Evolutionary conservation across 352 stramenopile genomes (phyloP).

Genomic region (Pythium sukuiense): DNA sequence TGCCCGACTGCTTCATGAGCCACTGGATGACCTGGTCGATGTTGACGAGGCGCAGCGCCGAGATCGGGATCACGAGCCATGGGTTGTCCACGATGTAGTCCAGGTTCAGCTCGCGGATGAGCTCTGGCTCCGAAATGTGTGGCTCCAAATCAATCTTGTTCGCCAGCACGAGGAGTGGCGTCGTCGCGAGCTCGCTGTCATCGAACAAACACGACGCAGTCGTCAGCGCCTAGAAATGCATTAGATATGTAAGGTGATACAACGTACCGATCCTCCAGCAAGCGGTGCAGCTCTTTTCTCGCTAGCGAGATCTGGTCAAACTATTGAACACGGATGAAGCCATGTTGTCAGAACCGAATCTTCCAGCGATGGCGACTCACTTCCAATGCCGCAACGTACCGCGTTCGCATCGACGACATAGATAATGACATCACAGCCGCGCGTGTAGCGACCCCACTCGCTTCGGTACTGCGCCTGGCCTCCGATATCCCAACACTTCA

Average conservation of each 20-base stretch:
- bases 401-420: constrained; percentile 98
- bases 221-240: background rate
- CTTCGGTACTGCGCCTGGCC: constrained; percentile 96
- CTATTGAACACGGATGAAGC: constrained; percentile 31
- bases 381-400: constrained; percentile 40
- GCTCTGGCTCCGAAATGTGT: constrained; percentile 88
- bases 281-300: constrained; percentile 92
- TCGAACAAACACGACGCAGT: background rate
- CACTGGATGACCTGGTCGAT: constrained; percentile 98
- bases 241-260: background rate
- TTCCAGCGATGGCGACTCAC: background rate
- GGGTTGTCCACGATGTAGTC: constrained; percentile 99
- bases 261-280: constrained; percentile 93
- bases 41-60: constrained; percentile 95
- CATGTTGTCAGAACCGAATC: constrained; percentile 14
- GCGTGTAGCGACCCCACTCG: constrained; percentile 93
- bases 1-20: constrained; percentile 94
- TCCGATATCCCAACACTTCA: constrained; percentile 99
- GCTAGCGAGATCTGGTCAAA: constrained; percentile 93
- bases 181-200: constrained; percentile 82
- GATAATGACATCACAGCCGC: constrained; percentile 98
- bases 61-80: constrained; percentile 98
- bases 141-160: constrained; percentile 99
- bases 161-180: constrained; percentile 95
- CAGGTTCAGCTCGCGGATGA: constrained; percentile 95